These are phyloP conservation scores for Pugionium cornutum DNA, from an alignment of 345 rosid species.

Conservation along the genomic window DNA sequence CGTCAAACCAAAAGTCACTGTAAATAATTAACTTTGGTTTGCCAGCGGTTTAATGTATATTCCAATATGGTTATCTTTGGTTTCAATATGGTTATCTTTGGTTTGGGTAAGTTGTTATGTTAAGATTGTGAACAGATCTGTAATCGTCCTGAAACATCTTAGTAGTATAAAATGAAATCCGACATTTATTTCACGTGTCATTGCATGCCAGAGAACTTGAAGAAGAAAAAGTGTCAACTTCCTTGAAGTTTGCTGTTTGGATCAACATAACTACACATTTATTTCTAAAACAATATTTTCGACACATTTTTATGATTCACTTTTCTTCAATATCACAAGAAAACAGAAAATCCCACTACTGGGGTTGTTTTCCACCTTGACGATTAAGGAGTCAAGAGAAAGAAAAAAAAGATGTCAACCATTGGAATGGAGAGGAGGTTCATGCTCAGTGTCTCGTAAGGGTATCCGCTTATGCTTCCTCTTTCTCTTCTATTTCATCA, in stretches of 20 bases:
- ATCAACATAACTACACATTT: neutral
- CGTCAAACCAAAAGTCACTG: neutral
- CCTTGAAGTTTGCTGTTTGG: neutral
- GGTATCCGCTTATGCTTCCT: conserved; percentile 41
- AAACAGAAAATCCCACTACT: neutral
- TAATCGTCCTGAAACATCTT: too few relatives aligned
- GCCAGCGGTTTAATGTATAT: conserved; percentile 1
- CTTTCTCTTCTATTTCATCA: conserved; percentile 65
- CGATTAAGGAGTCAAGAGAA: neutral
- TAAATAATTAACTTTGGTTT: conserved; percentile 1
- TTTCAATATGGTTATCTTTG: too few relatives aligned
- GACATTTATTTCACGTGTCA: conserved; percentile 11
- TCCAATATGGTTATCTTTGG: neutral
- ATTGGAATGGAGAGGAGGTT: neutral
- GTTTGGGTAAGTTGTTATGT: neutral
- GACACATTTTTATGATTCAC: neutral
- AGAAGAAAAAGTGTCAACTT: neutral
- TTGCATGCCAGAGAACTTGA: conserved; percentile 32
- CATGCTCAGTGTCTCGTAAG: conserved; percentile 32
- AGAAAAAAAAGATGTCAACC: conserved; percentile 11
- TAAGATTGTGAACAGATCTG: neutral
- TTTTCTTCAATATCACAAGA: neutral
- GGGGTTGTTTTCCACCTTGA: conserved; percentile 15
- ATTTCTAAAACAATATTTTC: neutral
- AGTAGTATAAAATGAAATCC: neutral